Conservation (phyloP, 495 filamentous ascomycete genomes). For the Xylaria acuta region DNA sequence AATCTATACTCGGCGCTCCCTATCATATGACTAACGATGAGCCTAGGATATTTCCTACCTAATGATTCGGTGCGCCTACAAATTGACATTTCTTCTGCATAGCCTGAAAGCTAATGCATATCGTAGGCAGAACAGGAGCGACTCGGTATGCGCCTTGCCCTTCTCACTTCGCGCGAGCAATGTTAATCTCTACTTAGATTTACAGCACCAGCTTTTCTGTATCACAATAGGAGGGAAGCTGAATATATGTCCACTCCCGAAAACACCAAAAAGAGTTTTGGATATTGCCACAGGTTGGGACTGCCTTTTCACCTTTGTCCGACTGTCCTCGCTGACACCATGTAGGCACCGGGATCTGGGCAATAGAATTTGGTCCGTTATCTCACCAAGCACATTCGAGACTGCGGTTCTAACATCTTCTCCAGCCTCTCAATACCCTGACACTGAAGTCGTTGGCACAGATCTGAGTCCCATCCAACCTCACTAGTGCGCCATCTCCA, state of each 20-base stretch:
- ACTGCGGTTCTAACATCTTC: constrained; percentile 12
- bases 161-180: not conserved
- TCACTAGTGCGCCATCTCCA: constrained; percentile 41
- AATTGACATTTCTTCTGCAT: not conserved
- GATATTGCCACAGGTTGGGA: constrained; percentile 51
- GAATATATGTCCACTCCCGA: constrained; percentile 48
- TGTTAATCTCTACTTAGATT: constrained; percentile 38
- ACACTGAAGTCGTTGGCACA: constrained; percentile 51
- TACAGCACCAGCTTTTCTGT: constrained; percentile 56
- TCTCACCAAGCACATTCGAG: not conserved
- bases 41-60: constrained; percentile 46
- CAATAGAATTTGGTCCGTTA: constrained; percentile 44
- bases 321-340: constrained; percentile 19
- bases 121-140: constrained; percentile 51
- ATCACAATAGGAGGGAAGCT: constrained; percentile 51
- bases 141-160: constrained; percentile 42
- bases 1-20: not conserved
- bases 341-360: constrained; percentile 52
- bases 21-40: not conserved
- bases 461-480: constrained; percentile 63
- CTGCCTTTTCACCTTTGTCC: not conserved
- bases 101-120: constrained; percentile 4
- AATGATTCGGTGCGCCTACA: constrained; percentile 43
- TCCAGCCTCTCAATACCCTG: constrained; percentile 39
- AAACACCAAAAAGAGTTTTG: constrained; percentile 46